Base-by-base conservation (phyloP, 164 flowering plant genomes). In the Nelumbo lutea region DNA sequence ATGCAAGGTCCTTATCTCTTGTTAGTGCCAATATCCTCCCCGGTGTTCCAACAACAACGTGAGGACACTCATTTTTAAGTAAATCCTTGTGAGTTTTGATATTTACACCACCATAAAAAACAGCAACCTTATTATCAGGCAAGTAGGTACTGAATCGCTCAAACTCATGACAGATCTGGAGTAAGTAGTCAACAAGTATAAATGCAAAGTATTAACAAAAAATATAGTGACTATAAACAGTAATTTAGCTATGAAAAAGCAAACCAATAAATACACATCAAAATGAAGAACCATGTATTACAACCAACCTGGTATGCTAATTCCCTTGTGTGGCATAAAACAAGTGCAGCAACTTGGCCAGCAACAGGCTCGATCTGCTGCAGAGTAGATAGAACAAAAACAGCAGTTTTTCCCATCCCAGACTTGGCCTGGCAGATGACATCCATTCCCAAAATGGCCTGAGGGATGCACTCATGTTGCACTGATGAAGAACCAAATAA, bases 361-460 rank as follows among this genome's bases (percentile, higher is more conserved):
- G 98, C 78, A 62, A 86, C 90, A 14, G 96, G 94, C 70, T 91
- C 97, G 72, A 90, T 91, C 74, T 92, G 98, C 75, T 91, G 98
- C 77, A 95, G 48, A 42, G 94, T 81, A 13, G 97, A 95, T 3
- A 95, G 80, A 70, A 95, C 98, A 79, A 95, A 95, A 9, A 95
- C 98, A 51, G 98, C 98, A 65, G 98, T 95, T 76, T 95, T 95
- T 7, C 98, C 98, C 98, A 95, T 95, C 44, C 98, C 98, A 42
- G 98, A 95, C 66, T 95, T 95, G 0, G 98, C 98, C 88, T 95
- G 98, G 68, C 98, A 95, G 58, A 95, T 90, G 53, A 94, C 98
- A 84, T 94, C 97, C 98, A 94, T 94, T 61, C 98, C 98, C 78
- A 94, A 71, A 42, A 91, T 94, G 42, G 98, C 98, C 85, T 94